A percentile compares a stretch with the other conserved stretches of the same genome.
Evolutionary conservation across 306 rosid genomes (phyloP).

Genomic region (Phaseolus lunatus): DNA sequence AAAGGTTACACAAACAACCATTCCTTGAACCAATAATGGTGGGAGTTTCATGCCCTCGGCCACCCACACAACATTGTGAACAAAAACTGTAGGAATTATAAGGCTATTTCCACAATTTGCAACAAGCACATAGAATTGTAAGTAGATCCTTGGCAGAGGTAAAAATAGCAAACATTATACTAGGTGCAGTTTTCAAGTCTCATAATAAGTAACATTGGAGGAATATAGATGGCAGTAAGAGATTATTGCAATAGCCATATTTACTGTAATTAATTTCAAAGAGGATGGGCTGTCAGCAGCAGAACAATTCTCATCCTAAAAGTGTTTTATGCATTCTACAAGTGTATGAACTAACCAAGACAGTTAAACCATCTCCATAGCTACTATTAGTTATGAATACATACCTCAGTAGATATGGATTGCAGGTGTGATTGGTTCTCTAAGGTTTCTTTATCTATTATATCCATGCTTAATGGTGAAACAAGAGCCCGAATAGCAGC

Average conservation of each 20-base stretch:
- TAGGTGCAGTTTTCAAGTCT: slow-evolving; percentile 23
- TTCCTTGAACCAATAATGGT: neutral
- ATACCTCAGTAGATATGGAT: slow-evolving; percentile 65
- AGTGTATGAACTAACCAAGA: slow-evolving; percentile 15
- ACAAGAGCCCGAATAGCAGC: slow-evolving; percentile 57
- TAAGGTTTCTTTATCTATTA: slow-evolving; percentile 53
- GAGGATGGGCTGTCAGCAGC: slow-evolving; percentile 1
- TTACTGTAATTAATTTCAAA: slow-evolving; percentile 26
- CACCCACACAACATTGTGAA: slow-evolving; percentile 1
- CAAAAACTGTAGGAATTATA: neutral
- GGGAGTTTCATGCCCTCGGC: neutral
- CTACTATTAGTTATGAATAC: slow-evolving; percentile 42
- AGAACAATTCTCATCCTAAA: slow-evolving; percentile 12
- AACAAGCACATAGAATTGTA: slow-evolving; percentile 1
- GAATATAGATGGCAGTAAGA: slow-evolving; percentile 2
- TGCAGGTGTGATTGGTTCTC: slow-evolving; percentile 53
- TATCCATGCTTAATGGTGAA: slow-evolving; percentile 56
- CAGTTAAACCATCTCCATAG: slow-evolving; percentile 27
- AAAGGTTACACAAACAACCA: neutral
- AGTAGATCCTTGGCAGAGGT: neutral
- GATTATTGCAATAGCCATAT: neutral
- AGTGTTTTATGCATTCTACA: neutral
- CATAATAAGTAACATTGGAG: neutral
- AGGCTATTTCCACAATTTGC: slow-evolving; percentile 3
- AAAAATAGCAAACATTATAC: neutral